Evolutionary conservation across 1,284 basidiomycete genomes (phyloP).

Genomic region (Tilletia caries): DNA sequence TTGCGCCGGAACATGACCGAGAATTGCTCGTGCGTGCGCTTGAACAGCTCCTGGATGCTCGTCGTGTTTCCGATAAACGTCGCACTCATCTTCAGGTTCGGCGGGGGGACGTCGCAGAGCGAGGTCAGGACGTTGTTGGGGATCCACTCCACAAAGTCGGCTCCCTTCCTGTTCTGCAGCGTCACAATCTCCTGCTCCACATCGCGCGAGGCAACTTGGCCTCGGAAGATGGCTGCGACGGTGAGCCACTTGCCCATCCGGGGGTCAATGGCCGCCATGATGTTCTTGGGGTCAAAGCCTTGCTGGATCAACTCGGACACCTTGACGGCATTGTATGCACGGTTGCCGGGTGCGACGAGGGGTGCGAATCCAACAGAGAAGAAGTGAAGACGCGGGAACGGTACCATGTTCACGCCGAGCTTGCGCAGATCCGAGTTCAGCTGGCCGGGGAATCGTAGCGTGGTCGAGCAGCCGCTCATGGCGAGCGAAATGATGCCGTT

Average conservation of each 20-base stretch:
- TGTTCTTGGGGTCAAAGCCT: slow-evolving; percentile 52
- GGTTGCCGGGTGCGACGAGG: slow-evolving; percentile 48
- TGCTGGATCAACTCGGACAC: slow-evolving; percentile 48
- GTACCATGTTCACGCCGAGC: slow-evolving; percentile 90
- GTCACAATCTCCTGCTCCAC: slow-evolving; percentile 98
- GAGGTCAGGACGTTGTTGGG: slow-evolving; percentile 71
- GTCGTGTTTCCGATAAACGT: slow-evolving; percentile 96
- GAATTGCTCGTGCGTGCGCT: slow-evolving; percentile 87
- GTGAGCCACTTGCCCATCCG: slow-evolving; percentile 58
- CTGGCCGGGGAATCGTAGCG: slow-evolving; percentile 94
- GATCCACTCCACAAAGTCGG: slow-evolving; percentile 99
- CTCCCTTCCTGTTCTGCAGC: slow-evolving; percentile 91
- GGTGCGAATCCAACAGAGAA: slow-evolving; percentile 54
- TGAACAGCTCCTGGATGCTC: slow-evolving; percentile 85
- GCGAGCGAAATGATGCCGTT: slow-evolving; percentile 94
- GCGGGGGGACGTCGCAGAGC: slow-evolving; percentile 90
- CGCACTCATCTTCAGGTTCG: slow-evolving; percentile 62
- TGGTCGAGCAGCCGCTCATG: slow-evolving; percentile 96
- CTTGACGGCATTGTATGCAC: slow-evolving; percentile 60
- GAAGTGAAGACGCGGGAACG: slow-evolving; percentile 55
- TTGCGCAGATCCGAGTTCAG: slow-evolving; percentile 96
- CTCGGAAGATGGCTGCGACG: slow-evolving; percentile 56
- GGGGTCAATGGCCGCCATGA: slow-evolving; percentile 75
- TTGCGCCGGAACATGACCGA: slow-evolving; percentile 98
- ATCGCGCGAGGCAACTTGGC: slow-evolving; percentile 66